Conservation (phyloP, 768 basidiomycete genomes). For the Jaapia argillacea region DNA sequence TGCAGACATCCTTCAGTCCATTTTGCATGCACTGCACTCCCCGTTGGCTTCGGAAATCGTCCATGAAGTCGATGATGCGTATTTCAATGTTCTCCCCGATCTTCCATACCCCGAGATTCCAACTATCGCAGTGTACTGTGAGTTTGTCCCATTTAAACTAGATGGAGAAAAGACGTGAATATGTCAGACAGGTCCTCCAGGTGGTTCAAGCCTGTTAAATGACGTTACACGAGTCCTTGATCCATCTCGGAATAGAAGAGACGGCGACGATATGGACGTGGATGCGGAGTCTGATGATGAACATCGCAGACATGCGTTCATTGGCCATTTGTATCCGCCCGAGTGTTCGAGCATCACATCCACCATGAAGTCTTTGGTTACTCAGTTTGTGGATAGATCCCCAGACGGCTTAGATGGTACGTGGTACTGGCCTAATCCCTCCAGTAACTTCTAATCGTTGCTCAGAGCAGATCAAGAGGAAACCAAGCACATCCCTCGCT, state of each 20-base stretch:
- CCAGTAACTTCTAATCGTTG: too few species aligned
- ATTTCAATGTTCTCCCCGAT: slow-evolving; percentile 8
- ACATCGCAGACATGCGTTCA: neutral
- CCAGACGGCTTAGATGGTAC: slow-evolving; percentile 10
- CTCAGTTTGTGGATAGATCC: slow-evolving; percentile 8
- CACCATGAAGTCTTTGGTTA: slow-evolving; percentile 11
- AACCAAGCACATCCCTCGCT: too few species aligned
- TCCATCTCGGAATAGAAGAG: too few species aligned
- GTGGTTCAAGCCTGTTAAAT: too few species aligned
- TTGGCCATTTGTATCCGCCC: slow-evolving; percentile 5
- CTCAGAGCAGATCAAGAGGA: too few species aligned
- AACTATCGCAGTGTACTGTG: slow-evolving; percentile 9
- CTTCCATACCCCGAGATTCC: slow-evolving; percentile 12
- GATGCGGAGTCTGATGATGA: too few species aligned
- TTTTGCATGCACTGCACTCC: neutral
- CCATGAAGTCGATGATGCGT: slow-evolving; percentile 8
- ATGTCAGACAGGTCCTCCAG: too few species aligned
- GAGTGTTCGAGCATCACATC: slow-evolving; percentile 10
- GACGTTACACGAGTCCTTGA: too few species aligned
- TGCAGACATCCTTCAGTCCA: neutral
- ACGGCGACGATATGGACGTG: too few species aligned
- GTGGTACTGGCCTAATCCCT: too few species aligned
- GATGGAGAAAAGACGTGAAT: too few species aligned
- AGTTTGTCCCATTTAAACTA: neutral
- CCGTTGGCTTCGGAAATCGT: neutral